Evolutionary conservation across 2,329 filamentous ascomycete species (phyloP).

Genomic region (Phyllosticta ampelicida): DNA sequence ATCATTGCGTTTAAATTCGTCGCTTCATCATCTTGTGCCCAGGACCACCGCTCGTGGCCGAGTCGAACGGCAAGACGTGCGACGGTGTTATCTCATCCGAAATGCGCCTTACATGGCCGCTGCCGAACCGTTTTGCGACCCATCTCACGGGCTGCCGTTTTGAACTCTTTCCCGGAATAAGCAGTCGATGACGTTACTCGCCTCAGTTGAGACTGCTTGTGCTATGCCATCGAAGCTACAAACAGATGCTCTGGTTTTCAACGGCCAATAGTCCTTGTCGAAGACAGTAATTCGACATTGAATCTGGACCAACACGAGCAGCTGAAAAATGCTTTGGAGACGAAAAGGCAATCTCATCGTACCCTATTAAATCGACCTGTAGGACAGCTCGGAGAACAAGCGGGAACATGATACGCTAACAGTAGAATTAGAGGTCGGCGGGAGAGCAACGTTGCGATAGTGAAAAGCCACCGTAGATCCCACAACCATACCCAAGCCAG

Average conservation of each 20-base stretch:
- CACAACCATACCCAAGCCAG: not conserved
- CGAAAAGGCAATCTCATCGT: not conserved
- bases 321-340: not conserved
- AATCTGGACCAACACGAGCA: not conserved
- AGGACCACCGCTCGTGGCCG: not conserved
- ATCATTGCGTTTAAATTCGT: not conserved
- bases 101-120: not conserved
- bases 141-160: not conserved
- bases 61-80: not conserved
- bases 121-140: not conserved
- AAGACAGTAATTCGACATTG: not conserved
- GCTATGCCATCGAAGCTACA: not conserved
- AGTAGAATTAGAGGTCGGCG: not conserved
- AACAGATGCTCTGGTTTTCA: not conserved
- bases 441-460: not conserved
- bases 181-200: not conserved
- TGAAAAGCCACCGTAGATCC: not conserved
- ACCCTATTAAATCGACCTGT: not conserved
- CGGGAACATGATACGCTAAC: not conserved
- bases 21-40: not conserved
- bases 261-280: not conserved
- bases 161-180: not conserved
- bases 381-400: not conserved
- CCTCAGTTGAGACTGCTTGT: not conserved
- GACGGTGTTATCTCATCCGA: not conserved